phyloP scores from a whole-genome alignment of 2,329 filamentous ascomycete genomes.

The Dryadomyces sulphureus region DNA sequence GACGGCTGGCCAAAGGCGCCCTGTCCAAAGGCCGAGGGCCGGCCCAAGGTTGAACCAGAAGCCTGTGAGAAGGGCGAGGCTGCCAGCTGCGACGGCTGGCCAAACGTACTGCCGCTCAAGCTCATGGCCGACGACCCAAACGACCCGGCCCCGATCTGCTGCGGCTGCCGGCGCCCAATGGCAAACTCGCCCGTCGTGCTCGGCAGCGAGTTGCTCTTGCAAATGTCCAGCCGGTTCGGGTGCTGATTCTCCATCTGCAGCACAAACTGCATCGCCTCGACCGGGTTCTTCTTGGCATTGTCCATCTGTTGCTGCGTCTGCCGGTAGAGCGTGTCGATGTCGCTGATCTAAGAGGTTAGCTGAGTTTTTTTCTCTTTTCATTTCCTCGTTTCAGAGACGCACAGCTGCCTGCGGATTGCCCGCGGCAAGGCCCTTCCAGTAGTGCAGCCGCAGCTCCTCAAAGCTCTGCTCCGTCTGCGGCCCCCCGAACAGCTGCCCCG shows the following conservation, averaged over 20 bases:
- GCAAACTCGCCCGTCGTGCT: constrained; percentile 29
- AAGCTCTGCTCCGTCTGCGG: constrained; percentile 67
- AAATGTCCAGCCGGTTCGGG: constrained; percentile 59
- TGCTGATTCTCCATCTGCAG: constrained; percentile 51
- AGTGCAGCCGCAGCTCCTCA: constrained; percentile 73
- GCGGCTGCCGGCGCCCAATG: constrained; percentile 18
- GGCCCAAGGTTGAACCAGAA: constrained; percentile 15
- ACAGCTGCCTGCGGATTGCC: constrained; percentile 45
- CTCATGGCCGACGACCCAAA: constrained; percentile 10
- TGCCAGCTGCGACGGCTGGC: constrained; percentile 27
- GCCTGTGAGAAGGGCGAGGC: constrained; percentile 18
- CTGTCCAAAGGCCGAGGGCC: constrained; percentile 15
- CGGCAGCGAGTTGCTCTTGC: constrained; percentile 28
- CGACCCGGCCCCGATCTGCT: constrained; percentile 17
- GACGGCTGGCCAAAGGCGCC: constrained; percentile 18
- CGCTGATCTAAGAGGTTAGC: constrained; percentile 46
- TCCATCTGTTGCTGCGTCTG: constrained; percentile 59
- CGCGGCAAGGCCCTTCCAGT: constrained; percentile 40
- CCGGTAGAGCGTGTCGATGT: constrained; percentile 45
- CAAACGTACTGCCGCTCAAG: constrained; percentile 31
- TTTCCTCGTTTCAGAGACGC: too few relatives aligned
- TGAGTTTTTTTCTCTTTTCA: too few relatives aligned
- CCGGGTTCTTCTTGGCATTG: constrained; percentile 50
- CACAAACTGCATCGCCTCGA: constrained; percentile 59
- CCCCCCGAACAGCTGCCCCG: constrained; percentile 73